A percentile compares a stretch with the other conserved stretches of the same genome.
phyloP scores from a whole-genome alignment of 495 filamentous ascomycete species.

The Podospora pseudoanserina region DNA sequence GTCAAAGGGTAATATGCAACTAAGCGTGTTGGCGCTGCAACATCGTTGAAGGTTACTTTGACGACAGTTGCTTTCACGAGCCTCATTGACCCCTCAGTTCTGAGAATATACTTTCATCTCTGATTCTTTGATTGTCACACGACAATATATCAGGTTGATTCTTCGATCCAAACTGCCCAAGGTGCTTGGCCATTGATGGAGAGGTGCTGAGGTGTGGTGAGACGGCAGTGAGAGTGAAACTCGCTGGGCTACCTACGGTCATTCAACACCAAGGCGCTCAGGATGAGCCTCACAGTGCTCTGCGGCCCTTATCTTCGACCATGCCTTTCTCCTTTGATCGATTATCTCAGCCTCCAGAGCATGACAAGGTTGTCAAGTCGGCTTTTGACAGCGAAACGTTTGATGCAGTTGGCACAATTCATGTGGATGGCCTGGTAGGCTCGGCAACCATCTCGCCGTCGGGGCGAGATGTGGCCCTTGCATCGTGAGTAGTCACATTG shows the following conservation, averaged over 20 bases:
- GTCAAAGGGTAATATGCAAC: not conserved
- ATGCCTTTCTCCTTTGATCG: slow-evolving; percentile 45
- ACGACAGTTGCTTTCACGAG: not conserved
- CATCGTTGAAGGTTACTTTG: not conserved
- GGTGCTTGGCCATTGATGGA: not conserved
- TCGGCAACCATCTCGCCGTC: slow-evolving; percentile 81
- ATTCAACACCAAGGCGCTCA: not conserved
- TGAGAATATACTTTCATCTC: not conserved
- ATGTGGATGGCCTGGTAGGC: slow-evolving; percentile 64
- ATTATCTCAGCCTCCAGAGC: slow-evolving; percentile 41
- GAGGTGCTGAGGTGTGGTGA: not conserved
- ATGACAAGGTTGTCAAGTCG: slow-evolving; percentile 53
- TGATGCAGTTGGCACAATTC: slow-evolving; percentile 75
- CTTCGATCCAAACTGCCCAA: not conserved
- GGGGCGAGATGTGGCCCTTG: slow-evolving; percentile 87
- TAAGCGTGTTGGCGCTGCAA: not conserved
- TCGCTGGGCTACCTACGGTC: not conserved
- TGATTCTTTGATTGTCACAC: not conserved
- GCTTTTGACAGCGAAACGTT: slow-evolving; percentile 86
- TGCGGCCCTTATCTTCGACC: slow-evolving; percentile 6
- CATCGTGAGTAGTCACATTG: slow-evolving; percentile 57
- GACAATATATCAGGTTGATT: not conserved
- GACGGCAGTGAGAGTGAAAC: not conserved
- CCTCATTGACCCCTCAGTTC: not conserved
- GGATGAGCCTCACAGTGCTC: slow-evolving; percentile 9